Base-by-base conservation (phyloP, 2,329 filamentous ascomycete genomes). In the Diaporthe ampelina region DNA sequence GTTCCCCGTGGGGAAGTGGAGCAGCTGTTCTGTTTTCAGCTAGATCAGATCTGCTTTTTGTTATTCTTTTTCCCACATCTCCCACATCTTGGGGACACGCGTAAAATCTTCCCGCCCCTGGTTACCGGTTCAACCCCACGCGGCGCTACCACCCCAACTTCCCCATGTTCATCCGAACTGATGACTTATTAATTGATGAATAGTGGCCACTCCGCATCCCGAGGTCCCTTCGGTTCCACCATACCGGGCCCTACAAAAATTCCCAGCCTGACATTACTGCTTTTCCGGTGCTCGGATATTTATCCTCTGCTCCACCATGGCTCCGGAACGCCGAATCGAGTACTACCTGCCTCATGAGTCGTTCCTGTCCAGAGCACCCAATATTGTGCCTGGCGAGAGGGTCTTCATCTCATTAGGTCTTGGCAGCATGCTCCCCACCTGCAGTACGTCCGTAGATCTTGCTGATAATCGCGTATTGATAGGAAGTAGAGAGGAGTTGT, bases 231-330 rank as follows among this genome's bases (percentile, higher is more conserved):
- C 40, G 40, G 40, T 29, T n/a, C 45, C 45, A 50, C 45, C 6
- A 24, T 8, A n/a, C 45, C 21, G 45, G 26, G 59, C 48, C 3
- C 40, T 48, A 65, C 11, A n/a, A n/a, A 35, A 32, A 15, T 35
- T 43, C 26, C 43, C 26, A 48, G 26, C 11, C 26, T 21, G 35
- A 17, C 24, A 19, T 26, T 26, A 32, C 48, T 48, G 43, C 61
- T 65, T 65, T 50, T 65, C 61, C 61, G 61, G 7, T 21, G 10
- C 26, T 11, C 43, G 43, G 43, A 50, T 65, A 50, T 50, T 65
- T 65, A 65, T 65, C 43, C 61, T 65, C n/a, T 50, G 29, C 19
- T 50, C 40, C 61, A 50, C 43, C 1, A 19, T 50, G 13, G 8
- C 26, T 4, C 19, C 19, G 19, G 10, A 48, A 50, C 29, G n/a